Conservation (phyloP, 257 asterid species). For the Solanum ossicruentum region DNA sequence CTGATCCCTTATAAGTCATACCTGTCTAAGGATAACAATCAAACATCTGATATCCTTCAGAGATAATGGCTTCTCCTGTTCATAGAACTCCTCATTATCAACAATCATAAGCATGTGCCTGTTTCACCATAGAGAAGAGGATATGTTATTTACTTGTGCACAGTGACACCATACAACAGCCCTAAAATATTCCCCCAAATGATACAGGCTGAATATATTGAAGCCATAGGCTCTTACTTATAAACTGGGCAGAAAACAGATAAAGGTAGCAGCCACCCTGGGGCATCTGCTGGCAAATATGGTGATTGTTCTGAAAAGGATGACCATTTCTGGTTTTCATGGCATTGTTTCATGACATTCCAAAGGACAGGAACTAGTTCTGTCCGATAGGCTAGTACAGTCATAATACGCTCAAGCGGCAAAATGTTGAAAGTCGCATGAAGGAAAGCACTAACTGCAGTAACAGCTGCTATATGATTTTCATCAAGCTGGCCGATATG, state of each 20-base stretch:
- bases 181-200: not conserved
- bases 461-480: constrained; percentile 64
- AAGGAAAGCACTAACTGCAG: constrained; percentile 81
- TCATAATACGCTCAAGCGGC: constrained; percentile 82
- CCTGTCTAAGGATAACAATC: constrained; percentile 88
- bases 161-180: not conserved
- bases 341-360: constrained; percentile 81
- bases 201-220: not conserved
- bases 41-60: constrained; percentile 67
- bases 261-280: constrained; percentile 85
- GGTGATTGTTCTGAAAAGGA: constrained; percentile 54
- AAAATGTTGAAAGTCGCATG: constrained; percentile 66
- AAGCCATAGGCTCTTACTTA: constrained; percentile 45
- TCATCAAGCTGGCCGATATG: constrained; percentile 33
- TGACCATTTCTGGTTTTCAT: constrained; percentile 69
- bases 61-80: constrained; percentile 80
- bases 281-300: constrained; percentile 54
- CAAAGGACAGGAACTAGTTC: constrained; percentile 78
- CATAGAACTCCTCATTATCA: constrained; percentile 95
- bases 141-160: constrained; percentile 6
- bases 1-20: constrained; percentile 10
- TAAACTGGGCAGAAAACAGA: constrained; percentile 95
- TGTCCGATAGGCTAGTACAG: constrained; percentile 86
- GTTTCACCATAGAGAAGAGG: constrained; percentile 15
- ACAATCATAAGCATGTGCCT: constrained; percentile 95